A percentile compares a stretch with the other conserved stretches of the same genome.
These are phyloP conservation scores for Papilionanthe hybrid DNA, from an alignment of 116 monocot genomes.

Conservation along the genomic window DNA sequence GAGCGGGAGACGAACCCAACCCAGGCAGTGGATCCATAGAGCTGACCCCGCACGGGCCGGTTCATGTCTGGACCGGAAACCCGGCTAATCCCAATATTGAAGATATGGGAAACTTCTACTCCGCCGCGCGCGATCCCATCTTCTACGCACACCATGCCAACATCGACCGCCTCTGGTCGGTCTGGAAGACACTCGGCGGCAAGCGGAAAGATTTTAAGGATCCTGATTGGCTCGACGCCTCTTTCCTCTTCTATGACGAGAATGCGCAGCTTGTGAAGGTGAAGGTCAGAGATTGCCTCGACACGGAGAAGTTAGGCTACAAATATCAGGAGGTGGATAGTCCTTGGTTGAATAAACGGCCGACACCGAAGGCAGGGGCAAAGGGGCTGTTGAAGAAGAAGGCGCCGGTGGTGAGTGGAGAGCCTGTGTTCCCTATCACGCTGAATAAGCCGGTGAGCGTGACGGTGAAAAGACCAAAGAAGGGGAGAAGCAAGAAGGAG, in stretches of 20 bases:
- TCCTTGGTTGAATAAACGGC: slow-evolving; percentile 9
- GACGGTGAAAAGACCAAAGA: slow-evolving; percentile 1
- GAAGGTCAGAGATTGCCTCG: slow-evolving; percentile 14
- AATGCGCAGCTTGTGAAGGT: slow-evolving; percentile 22
- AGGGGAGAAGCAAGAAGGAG: slow-evolving; percentile 7
- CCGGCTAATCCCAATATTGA: neutral
- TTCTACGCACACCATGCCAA: slow-evolving; percentile 15
- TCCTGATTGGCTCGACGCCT: slow-evolving; percentile 14
- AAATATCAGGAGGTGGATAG: slow-evolving; percentile 3
- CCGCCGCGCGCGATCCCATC: slow-evolving; percentile 16
- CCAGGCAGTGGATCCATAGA: neutral
- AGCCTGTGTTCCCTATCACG: slow-evolving; percentile 4
- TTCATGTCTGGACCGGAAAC: slow-evolving; percentile 12
- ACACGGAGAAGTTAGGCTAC: slow-evolving; percentile 8
- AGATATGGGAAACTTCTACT: slow-evolving; percentile 18
- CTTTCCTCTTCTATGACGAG: slow-evolving; percentile 37
- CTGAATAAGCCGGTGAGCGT: neutral
- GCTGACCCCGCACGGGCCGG: slow-evolving; percentile 1
- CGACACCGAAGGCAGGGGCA: neutral
- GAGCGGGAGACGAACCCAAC: slow-evolving; percentile 7
- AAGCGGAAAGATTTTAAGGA: slow-evolving; percentile 13
- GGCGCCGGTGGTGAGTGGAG: too few relatives aligned
- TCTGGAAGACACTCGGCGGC: slow-evolving; percentile 12
- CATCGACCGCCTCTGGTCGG: slow-evolving; percentile 12
- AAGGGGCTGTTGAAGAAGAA: neutral